phyloP scores from a whole-genome alignment of 2,329 filamentous ascomycete species.

The Cladosporium oxysporum region DNA sequence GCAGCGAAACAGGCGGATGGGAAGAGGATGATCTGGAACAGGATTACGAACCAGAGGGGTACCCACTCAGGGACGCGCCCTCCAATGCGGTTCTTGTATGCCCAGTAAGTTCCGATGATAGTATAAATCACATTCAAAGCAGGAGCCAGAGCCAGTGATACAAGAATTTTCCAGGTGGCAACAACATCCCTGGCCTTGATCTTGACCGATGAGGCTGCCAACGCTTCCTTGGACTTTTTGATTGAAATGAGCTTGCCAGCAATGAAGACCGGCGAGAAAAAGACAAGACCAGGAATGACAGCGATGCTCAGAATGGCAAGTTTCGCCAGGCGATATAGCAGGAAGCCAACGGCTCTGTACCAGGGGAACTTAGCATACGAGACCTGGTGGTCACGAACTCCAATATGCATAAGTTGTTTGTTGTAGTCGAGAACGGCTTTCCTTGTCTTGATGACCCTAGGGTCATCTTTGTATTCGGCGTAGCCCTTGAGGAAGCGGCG shows the following conservation, averaged over 20 bases:
- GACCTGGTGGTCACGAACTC: constrained; percentile 90
- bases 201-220: constrained; percentile 85
- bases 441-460: constrained; percentile 74
- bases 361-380: constrained; percentile 85
- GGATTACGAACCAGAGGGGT: constrained; percentile 74
- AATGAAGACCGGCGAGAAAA: constrained; percentile 88
- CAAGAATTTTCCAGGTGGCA: constrained; percentile 90
- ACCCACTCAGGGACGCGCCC: constrained; percentile 80
- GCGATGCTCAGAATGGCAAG: constrained; percentile 73
- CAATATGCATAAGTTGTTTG: constrained; percentile 78
- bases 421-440: constrained; percentile 83
- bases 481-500: constrained; percentile 88
- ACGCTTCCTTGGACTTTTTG: constrained; percentile 77
- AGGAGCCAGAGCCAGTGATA: constrained; percentile 81
- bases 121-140: constrained; percentile 82
- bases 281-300: constrained; percentile 79
- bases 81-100: constrained; percentile 77
- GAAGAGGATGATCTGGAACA: constrained; percentile 77
- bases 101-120: constrained; percentile 71
- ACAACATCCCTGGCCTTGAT: constrained; percentile 86
- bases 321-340: constrained; percentile 80
- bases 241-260: constrained; percentile 79
- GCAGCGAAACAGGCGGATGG: constrained; percentile 88
- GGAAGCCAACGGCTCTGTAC: constrained; percentile 70
- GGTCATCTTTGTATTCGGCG: constrained; percentile 87